phyloP scores from a whole-genome alignment of 2,329 filamentous ascomycete genomes.

The Penicillium occitanis region DNA sequence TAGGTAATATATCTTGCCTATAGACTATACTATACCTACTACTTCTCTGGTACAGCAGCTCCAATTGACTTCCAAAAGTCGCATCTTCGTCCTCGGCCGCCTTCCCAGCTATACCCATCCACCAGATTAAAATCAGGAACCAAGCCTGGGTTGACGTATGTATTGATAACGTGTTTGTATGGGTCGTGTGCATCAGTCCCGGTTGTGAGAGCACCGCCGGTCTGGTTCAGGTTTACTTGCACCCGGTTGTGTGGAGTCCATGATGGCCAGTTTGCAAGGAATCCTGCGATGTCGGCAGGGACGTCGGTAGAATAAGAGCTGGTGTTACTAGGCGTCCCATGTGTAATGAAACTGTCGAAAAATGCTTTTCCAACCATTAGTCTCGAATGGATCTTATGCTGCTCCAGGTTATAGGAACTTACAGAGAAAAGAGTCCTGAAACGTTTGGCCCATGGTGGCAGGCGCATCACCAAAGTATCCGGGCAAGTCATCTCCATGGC shows the following conservation, averaged over 20 bases:
- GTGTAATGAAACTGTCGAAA: constrained; percentile 50
- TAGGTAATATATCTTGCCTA: neutral
- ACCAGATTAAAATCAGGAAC: constrained; percentile 43
- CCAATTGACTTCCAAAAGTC: constrained; percentile 43
- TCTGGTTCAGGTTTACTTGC: constrained; percentile 50
- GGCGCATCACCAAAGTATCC: constrained; percentile 36
- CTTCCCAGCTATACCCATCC: constrained; percentile 51
- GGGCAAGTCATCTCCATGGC: constrained; percentile 63
- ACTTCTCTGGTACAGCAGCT: constrained; percentile 23
- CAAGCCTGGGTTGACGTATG: constrained; percentile 32
- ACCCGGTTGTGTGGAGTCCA: constrained; percentile 36
- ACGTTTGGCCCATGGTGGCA: constrained; percentile 20
- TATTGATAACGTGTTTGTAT: constrained; percentile 26
- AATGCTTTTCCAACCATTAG: constrained; percentile 27
- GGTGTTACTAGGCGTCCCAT: constrained; percentile 38
- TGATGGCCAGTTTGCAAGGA: constrained; percentile 34
- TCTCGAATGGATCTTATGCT: neutral
- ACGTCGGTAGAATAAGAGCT: constrained; percentile 30
- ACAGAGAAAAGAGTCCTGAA: constrained; percentile 26
- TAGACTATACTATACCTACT: neutral
- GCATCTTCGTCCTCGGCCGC: constrained; percentile 47
- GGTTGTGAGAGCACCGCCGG: constrained; percentile 36
- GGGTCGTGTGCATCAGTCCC: constrained; percentile 20
- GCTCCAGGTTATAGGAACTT: constrained; percentile 20
- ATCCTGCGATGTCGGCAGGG: neutral